Conservation (phyloP, 495 filamentous ascomycete species). For the Immersiella caudata region DNA sequence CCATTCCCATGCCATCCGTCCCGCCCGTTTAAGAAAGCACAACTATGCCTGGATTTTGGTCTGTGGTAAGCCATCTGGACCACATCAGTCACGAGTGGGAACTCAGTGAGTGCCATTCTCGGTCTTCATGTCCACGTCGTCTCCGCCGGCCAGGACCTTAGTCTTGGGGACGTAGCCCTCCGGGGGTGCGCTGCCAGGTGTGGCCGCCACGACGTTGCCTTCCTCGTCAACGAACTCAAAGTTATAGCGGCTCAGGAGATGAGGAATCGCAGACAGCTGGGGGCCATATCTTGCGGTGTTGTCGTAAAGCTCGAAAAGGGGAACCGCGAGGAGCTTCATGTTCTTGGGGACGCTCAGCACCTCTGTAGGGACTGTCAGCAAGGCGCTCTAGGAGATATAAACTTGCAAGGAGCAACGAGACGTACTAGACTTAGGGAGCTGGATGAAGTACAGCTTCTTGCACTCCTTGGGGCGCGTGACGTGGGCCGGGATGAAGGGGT, state of each 20-base stretch:
- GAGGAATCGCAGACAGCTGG: constrained; percentile 93
- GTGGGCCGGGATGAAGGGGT: constrained; percentile 94
- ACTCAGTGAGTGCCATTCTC: constrained; percentile 34
- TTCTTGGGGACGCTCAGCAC: constrained; percentile 98
- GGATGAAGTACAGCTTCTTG: constrained; percentile 98
- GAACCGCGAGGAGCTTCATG: constrained; percentile 97
- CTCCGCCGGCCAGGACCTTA: constrained; percentile 77
- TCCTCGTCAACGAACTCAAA: constrained; percentile 98
- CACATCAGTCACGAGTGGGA: neutral
- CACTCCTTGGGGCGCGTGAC: constrained; percentile 97
- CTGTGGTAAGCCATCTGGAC: neutral
- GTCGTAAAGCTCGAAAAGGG: constrained; percentile 96
- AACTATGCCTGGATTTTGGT: neutral
- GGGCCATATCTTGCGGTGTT: constrained; percentile 94
- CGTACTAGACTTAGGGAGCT: constrained; percentile 88
- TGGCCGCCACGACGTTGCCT: constrained; percentile 82
- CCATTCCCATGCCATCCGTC: neutral
- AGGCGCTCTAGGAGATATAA: neutral
- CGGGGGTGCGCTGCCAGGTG: constrained; percentile 61
- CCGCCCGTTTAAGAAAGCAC: neutral
- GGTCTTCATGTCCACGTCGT: constrained; percentile 58
- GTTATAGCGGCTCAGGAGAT: constrained; percentile 89
- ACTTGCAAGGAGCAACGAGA: constrained; percentile 24
- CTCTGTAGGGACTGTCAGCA: constrained; percentile 57
- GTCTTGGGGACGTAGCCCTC: constrained; percentile 61